Conservation (phyloP, 1,284 basidiomycete species). For the Tilletia setariae region DNA sequence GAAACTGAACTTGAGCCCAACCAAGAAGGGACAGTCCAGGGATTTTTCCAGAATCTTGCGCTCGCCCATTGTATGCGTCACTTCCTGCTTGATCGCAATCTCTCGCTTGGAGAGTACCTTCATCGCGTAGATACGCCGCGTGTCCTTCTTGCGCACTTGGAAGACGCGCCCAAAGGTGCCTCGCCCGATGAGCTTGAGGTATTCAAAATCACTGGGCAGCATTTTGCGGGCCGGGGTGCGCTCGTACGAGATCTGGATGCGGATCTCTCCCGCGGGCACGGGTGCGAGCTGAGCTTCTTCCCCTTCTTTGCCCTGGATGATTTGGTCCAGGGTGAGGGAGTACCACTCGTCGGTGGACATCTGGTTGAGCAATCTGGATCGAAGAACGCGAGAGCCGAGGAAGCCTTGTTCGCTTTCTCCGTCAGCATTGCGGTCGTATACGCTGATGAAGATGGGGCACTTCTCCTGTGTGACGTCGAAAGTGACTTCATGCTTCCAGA, state of each 20-base stretch:
- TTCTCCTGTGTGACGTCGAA: slow-evolving; percentile 85
- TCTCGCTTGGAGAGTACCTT: slow-evolving; percentile 98
- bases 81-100: slow-evolving; percentile 98
- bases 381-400: slow-evolving; percentile 85
- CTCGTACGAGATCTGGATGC: slow-evolving; percentile 90
- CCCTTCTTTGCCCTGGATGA: slow-evolving; percentile 17
- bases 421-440: slow-evolving; percentile 85
- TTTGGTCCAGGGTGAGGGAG: slow-evolving; percentile 62
- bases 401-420: slow-evolving; percentile 67
- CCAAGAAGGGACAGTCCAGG: slow-evolving; percentile 91
- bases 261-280: slow-evolving; percentile 70
- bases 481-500: slow-evolving; percentile 98
- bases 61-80: slow-evolving; percentile 98
- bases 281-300: slow-evolving; percentile 25
- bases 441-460: slow-evolving; percentile 80
- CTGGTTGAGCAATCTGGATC: slow-evolving; percentile 81
- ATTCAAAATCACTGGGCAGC: slow-evolving; percentile 76
- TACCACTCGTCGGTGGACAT: slow-evolving; percentile 98
- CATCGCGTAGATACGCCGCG: slow-evolving; percentile 99
- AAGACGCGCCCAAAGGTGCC: slow-evolving; percentile 97
- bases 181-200: slow-evolving; percentile 95
- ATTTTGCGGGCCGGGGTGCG: slow-evolving; percentile 48
- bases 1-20: slow-evolving; percentile 97
- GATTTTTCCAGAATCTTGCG: slow-evolving; percentile 96
- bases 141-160: slow-evolving; percentile 96